A percentile compares a stretch with the other conserved stretches of the same genome.
Evolutionary conservation across 306 rosid genomes (phyloP).

Genomic region (Castanea crenata): DNA sequence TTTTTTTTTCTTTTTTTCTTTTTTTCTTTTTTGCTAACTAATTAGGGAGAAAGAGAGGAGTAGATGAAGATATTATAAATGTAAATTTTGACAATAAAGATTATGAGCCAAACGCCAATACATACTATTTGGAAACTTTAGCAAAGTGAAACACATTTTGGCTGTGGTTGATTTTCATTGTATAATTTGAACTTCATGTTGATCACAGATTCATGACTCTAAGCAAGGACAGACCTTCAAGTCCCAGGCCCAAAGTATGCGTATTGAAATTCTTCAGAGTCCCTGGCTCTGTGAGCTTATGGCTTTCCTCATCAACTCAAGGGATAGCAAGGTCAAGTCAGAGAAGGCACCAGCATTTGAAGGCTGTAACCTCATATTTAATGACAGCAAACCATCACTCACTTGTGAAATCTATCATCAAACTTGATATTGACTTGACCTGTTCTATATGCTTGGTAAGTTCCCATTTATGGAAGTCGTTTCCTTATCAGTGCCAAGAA

Average conservation of each 20-base stretch:
- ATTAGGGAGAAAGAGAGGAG: no score
- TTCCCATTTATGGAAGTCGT: neutral
- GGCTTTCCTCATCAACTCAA: conserved; percentile 86
- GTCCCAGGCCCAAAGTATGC: conserved; percentile 81
- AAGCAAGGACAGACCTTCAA: conserved; percentile 90
- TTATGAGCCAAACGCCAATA: neutral
- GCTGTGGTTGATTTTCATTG: neutral
- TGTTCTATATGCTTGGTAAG: conserved; percentile 97
- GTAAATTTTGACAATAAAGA: no score
- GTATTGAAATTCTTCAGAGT: conserved; percentile 85
- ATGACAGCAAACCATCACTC: conserved; percentile 80
- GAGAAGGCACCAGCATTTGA: conserved; percentile 50
- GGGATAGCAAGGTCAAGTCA: conserved; percentile 53
- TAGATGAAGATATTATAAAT: no score
- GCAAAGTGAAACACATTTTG: neutral
- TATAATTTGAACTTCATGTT: neutral
- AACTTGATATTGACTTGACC: conserved; percentile 76
- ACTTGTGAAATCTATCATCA: conserved; percentile 72
- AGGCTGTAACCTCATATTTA: conserved; percentile 61
- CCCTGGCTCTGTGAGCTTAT: conserved; percentile 95
- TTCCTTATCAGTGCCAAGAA: no score
- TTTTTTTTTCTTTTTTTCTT: no score
- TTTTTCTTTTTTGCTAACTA: no score
- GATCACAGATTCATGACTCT: conserved; percentile 77
- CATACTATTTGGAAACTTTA: neutral